Base-by-base conservation (phyloP, 106 monocot genomes). In the Amphibolis antarctica region DNA sequence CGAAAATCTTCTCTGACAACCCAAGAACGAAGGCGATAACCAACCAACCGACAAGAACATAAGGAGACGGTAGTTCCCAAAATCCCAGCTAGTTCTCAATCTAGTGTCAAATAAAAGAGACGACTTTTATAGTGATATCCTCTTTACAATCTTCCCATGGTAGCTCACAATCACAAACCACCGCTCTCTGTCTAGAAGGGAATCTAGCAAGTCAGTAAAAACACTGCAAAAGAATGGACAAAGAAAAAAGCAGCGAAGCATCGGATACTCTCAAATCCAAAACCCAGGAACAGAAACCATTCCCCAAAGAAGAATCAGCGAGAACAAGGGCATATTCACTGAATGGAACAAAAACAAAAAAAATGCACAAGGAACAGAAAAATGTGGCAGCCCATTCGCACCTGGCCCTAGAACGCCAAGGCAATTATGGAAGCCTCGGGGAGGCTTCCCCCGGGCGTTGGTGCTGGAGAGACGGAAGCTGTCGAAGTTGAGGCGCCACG, bases 401-500 rank as follows among this genome's bases (percentile, higher is more conserved):
- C 59, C 59, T 59, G 14, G 17, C 14, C 12, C 30, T 20, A 63
- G 63, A 26, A 27, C 46, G 0, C 46, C 63, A 22, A 63, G 63
- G 46, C 63, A 63, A 36, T 23, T 25, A 15, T 63, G 44, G 12
- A 63, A 0, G 5, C 47, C 63, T 23, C 25, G 24, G 6, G 46
- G 4, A 22, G 27, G 63, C 12, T 63, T 45, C 26, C 27, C 46
- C 17, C 25, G 9, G 14, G 22, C 1, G 10, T 11, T 12, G 21
- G 63, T 15, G 7, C 47, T 46, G 20, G 63, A 26, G 12, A 45
- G 63, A 7, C 63, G 63, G 46, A 63, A 63, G 27, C 63, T 63
- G 63, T 63, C 63, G 63, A 63, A 63, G 63, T 63, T 63, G 15
- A 63, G 26, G 26, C 63, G 63, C 63, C 63, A 63, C 23, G 63